phyloP scores from a whole-genome alignment of 345 rosid genomes.

The Euphorbia lathyris region DNA sequence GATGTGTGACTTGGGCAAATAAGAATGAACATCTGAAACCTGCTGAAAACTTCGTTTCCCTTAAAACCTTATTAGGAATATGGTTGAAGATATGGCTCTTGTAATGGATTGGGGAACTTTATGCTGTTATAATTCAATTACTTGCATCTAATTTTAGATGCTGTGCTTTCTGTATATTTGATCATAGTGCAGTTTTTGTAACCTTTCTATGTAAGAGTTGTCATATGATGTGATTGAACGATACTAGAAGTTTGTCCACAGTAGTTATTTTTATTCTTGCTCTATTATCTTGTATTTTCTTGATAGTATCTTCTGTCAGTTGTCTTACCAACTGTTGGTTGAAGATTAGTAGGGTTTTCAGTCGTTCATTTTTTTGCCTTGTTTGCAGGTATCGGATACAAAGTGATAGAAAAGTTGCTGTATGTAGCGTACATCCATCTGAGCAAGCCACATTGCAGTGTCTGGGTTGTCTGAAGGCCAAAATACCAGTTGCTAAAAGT shows the following conservation, averaged over 20 bases:
- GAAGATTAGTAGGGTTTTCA: not conserved
- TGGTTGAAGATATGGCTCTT: not conserved
- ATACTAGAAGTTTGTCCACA: not conserved
- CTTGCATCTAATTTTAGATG: not conserved
- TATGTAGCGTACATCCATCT: slow-evolving; percentile 92
- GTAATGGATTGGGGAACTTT: not conserved
- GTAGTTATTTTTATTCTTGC: not conserved
- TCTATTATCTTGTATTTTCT: not conserved
- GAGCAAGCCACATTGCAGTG: slow-evolving; percentile 88
- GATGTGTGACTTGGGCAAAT: not conserved
- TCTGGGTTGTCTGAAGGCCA: slow-evolving; percentile 82
- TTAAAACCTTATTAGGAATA: not conserved
- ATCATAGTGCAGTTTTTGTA: not conserved
- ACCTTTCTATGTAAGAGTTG: not conserved
- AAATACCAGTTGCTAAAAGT: slow-evolving; percentile 79
- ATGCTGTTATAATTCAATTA: not conserved
- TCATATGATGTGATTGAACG: not conserved
- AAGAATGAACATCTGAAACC: not conserved
- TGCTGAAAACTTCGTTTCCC: not conserved
- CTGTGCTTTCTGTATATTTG: not conserved
- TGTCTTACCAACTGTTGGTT: slow-evolving; percentile 1
- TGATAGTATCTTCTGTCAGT: not conserved
- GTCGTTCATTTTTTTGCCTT: slow-evolving; percentile 13
- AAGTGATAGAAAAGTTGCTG: slow-evolving; percentile 79
- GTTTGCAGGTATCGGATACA: slow-evolving; percentile 83